Evolutionary conservation across 2,329 filamentous ascomycete species (phyloP).

Genomic region (Onygenales sp.): DNA sequence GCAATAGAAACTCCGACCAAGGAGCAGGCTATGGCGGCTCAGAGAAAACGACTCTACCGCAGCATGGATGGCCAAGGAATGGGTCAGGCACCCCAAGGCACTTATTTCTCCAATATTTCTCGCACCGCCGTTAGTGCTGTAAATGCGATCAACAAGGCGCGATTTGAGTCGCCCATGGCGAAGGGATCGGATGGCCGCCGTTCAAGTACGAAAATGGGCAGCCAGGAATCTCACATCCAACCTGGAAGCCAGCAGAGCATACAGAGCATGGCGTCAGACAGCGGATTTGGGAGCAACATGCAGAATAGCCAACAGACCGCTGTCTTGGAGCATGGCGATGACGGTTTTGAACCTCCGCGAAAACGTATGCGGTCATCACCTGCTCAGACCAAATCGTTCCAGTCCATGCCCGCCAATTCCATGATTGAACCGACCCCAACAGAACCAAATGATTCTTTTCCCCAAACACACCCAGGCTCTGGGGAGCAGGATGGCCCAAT

Average conservation of each 20-base stretch:
- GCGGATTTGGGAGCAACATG: constrained; percentile 59
- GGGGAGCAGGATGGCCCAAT: constrained; percentile 6
- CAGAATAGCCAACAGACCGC: constrained; percentile 39
- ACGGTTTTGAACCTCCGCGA: constrained; percentile 52
- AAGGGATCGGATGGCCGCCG: constrained; percentile 55
- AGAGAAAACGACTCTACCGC: constrained; percentile 86
- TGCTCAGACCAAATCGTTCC: constrained; percentile 27
- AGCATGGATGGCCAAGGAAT: constrained; percentile 59
- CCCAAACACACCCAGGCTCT: constrained; percentile 23
- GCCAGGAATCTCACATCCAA: constrained; percentile 56
- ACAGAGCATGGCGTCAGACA: constrained; percentile 62
- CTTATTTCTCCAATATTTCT: constrained; percentile 96
- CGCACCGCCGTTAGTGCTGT: constrained; percentile 86
- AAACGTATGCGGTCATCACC: constrained; percentile 61
- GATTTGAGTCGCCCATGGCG: constrained; percentile 78
- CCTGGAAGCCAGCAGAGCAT: constrained; percentile 67
- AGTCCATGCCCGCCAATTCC: constrained; percentile 24
- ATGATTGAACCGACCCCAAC: constrained; percentile 35
- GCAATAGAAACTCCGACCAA: constrained; percentile 92
- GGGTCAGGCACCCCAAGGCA: constrained; percentile 58
- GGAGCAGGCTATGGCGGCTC: constrained; percentile 95
- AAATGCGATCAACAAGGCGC: constrained; percentile 90
- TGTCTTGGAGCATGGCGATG: constrained; percentile 33
- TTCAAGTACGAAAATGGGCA: constrained; percentile 55
- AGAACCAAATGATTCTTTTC: constrained; percentile 38